These are phyloP conservation scores for Penicillium hordei DNA, from an alignment of 2,329 filamentous ascomycete genomes.

Conservation along the genomic window DNA sequence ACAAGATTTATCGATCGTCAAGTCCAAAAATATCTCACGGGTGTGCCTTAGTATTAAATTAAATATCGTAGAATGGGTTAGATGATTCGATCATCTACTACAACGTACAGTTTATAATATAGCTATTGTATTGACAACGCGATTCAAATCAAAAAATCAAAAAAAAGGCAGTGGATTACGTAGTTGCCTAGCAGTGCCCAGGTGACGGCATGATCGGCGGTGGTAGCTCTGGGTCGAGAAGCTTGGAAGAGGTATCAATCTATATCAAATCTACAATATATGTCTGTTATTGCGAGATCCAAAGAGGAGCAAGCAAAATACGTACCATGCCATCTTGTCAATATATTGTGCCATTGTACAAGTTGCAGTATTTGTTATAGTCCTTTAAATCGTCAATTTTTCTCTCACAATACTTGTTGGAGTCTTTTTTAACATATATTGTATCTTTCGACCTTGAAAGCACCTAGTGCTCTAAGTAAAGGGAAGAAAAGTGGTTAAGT, in stretches of 20 bases:
- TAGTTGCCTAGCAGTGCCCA: background rate
- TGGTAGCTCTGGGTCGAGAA: background rate
- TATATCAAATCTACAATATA: background rate
- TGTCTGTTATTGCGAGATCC: background rate
- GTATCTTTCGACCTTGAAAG: background rate
- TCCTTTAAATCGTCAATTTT: background rate
- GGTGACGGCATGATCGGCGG: constrained; percentile 6
- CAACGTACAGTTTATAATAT: background rate
- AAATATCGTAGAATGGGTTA: background rate
- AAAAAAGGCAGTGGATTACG: constrained; percentile 1
- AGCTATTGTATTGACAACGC: background rate
- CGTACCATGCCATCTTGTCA: background rate
- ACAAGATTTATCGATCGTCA: background rate
- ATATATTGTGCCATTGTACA: background rate
- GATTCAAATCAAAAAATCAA: background rate
- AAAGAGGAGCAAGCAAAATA: background rate
- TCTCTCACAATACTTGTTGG: background rate
- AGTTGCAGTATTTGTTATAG: background rate
- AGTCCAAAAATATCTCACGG: constrained; percentile 4
- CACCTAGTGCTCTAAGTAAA: background rate
- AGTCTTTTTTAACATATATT: background rate
- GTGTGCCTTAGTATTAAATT: background rate
- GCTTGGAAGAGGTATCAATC: background rate
- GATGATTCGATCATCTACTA: background rate
- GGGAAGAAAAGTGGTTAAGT: too few species aligned